A percentile compares a stretch with the other conserved stretches of the same genome.
Conservation (phyloP, 176 grass and related monocot genomes). For the Paspalum notatum region DNA sequence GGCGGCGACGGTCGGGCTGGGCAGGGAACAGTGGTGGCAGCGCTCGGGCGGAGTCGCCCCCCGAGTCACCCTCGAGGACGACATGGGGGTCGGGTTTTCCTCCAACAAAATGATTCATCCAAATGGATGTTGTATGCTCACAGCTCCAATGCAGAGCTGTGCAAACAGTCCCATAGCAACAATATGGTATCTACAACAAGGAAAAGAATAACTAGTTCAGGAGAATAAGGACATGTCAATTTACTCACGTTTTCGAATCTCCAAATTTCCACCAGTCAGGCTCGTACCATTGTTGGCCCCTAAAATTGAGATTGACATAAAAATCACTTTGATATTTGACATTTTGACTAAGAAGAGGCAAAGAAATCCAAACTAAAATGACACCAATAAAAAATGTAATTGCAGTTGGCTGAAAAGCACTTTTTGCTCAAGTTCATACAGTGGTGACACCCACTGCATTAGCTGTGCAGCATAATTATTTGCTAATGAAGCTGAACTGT, state of each 20-base stretch:
- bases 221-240: slow-evolving; percentile 7
- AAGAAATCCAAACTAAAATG: slow-evolving; percentile 4
- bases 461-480: slow-evolving; percentile 3
- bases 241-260: slow-evolving; percentile 86
- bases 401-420: not conserved
- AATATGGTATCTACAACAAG: not conserved
- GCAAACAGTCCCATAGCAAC: not conserved
- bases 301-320: slow-evolving; percentile 45
- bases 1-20: no score
- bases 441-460: not conserved
- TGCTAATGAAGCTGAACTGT: slow-evolving; percentile 20
- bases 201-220: not conserved
- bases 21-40: no score
- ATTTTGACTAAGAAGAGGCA: slow-evolving; percentile 17
- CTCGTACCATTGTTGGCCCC: slow-evolving; percentile 96
- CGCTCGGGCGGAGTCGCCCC: no score
- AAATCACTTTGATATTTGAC: slow-evolving; percentile 1
- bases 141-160: no score
- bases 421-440: slow-evolving; percentile 26
- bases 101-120: no score
- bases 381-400: not conserved
- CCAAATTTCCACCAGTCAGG: slow-evolving; percentile 99
- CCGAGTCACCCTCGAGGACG: no score
- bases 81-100: no score
- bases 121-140: no score